Evolutionary conservation across 768 basidiomycete genomes (phyloP).

Genomic region (Trametes gibbosa): DNA sequence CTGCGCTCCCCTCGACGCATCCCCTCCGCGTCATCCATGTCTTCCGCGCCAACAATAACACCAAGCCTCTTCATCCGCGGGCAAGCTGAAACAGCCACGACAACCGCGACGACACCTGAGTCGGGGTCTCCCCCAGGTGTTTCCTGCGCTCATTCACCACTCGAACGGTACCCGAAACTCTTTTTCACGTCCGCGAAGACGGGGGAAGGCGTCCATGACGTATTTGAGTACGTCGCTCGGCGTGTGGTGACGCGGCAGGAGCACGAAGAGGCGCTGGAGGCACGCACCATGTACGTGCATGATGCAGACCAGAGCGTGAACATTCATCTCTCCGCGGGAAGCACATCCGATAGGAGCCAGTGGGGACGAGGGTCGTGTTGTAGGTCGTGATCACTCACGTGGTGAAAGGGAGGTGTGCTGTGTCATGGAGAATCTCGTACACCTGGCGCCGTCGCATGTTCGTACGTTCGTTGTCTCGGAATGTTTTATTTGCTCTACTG

Average conservation of each 20-base stretch:
- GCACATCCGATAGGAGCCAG: neutral
- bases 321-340: conserved; percentile 30
- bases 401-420: neutral
- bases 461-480: neutral
- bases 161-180: conserved; percentile 56
- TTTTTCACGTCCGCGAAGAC: conserved; percentile 81
- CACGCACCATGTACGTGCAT: conserved; percentile 38
- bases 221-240: conserved; percentile 74
- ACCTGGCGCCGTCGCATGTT: neutral
- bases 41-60: conserved; percentile 56
- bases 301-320: conserved; percentile 39
- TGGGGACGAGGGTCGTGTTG: conserved; percentile 7
- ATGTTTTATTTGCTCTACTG: neutral
- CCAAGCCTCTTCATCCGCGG: conserved; percentile 49
- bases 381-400: neutral
- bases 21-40: conserved; percentile 37
- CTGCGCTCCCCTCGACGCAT: conserved; percentile 30
- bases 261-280: conserved; percentile 58
- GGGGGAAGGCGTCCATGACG: conserved; percentile 64
- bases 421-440: too few species aligned
- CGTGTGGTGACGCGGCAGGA: conserved; percentile 65
- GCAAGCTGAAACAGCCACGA: conserved; percentile 16
- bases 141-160: conserved; percentile 24
- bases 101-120: conserved; percentile 26
- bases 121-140: conserved; percentile 15